Evolutionary conservation across 805 yeast genomes (phyloP), one percentile per base, ranked within the genome.

Genomic region (Cyberlindnera mississippiensis): DNA sequence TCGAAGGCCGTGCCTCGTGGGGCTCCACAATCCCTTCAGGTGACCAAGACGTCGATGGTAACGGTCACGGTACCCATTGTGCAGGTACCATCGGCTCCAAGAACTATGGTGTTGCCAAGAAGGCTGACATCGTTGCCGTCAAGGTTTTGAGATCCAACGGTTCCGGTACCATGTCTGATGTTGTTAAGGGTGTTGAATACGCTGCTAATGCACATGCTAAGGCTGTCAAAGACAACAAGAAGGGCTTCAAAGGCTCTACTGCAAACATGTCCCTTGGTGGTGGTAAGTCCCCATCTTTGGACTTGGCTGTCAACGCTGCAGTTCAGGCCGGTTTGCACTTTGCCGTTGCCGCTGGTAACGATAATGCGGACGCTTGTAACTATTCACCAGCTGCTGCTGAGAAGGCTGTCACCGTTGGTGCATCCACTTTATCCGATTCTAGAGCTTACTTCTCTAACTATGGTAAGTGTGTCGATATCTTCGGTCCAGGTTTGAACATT

Each of bases 331-430:
- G 96, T 56, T 67, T 91, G 45, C 93, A 87, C 62, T 84, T 91
- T 62, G 95, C 96, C 28, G 96, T 88, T 50, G 97, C 98, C 38
- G 96, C 97, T 24, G 98, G 97, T 68, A 90, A 91, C 64, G 95
- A 85, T 60, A 83, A 85, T 62, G 85, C 81, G 55, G 95, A 90
- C 63, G 96, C 98, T 42, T 91, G 98, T 75, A 76, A 80, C 63
- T 77, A 80, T 41, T 89, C 96, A 5, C 98, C 98, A 40, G 96
- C 97, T 35, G 74, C 89, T 42, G 90, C 95, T 35, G 82, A 73
- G 50, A 75, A 75, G 42, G 87, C 96, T 34, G 77, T 91, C 57
- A 87, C 96, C 35, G 98, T 91, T 38, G 99, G 97, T 63, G 98
- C 99, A 17, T 82, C 96, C 11, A 85, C 95, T 43, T 73, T 85